phyloP scores from a whole-genome alignment of 1,284 basidiomycete species.

The Cryptococcus sp. region DNA sequence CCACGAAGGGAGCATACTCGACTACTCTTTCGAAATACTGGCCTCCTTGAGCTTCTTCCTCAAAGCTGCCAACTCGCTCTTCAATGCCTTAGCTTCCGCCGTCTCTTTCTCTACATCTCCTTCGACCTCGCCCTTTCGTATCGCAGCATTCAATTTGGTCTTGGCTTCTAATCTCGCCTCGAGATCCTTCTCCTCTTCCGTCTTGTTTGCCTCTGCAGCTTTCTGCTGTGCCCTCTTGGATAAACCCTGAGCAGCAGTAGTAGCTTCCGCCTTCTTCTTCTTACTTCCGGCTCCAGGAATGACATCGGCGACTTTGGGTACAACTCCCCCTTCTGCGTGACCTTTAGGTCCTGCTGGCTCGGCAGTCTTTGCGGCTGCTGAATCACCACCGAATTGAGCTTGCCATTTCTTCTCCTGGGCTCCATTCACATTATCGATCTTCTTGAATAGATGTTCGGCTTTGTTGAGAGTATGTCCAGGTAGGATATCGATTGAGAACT shows the following conservation, averaged over 20 bases:
- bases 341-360: conserved; percentile 31
- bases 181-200: conserved; percentile 44
- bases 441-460: conserved; percentile 88
- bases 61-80: conserved; percentile 61
- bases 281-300: conserved; percentile 27
- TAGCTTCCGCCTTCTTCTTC: conserved; percentile 31
- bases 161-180: conserved; percentile 66
- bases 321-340: conserved; percentile 36
- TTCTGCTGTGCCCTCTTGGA: conserved; percentile 32
- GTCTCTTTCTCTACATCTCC: conserved; percentile 52
- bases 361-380: conserved; percentile 30
- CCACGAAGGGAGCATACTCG: too few relatives aligned
- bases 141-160: conserved; percentile 63
- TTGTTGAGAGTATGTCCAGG: conserved; percentile 80
- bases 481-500: conserved; percentile 71
- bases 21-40: too few relatives aligned
- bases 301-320: conserved; percentile 36
- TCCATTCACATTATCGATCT: conserved; percentile 67
- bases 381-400: conserved; percentile 69
- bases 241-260: conserved; percentile 19
- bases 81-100: conserved; percentile 55
- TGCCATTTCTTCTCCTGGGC: conserved; percentile 82
- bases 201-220: conserved; percentile 38
- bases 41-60: conserved; percentile 44
- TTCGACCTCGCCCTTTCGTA: conserved; percentile 61